Evolutionary conservation across 495 filamentous ascomycete species (phyloP).

Genomic region (Aspergillus baeticus): DNA sequence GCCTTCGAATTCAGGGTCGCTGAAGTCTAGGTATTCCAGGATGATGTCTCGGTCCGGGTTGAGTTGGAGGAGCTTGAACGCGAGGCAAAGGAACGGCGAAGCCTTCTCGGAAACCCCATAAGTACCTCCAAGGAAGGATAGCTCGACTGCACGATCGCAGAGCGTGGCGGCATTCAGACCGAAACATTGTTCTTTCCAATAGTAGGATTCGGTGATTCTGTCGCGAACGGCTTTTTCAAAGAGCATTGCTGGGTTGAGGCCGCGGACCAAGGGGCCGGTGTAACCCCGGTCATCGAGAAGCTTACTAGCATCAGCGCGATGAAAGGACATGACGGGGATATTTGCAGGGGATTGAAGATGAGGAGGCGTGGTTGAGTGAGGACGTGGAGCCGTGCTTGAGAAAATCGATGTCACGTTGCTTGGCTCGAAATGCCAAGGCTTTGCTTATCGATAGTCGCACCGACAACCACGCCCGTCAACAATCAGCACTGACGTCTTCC

Average conservation of each 20-base stretch:
- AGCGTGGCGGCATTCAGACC: conserved; percentile 88
- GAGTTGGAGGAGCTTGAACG: conserved; percentile 91
- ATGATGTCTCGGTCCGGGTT: conserved; percentile 76
- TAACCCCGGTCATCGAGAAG: conserved; percentile 82
- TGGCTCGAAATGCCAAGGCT: conserved; percentile 23
- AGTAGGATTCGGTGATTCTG: conserved; percentile 90
- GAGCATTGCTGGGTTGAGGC: conserved; percentile 83
- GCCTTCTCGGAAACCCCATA: conserved; percentile 80
- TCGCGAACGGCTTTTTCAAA: conserved; percentile 92
- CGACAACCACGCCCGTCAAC: conserved; percentile 30
- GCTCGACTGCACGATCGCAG: conserved; percentile 83
- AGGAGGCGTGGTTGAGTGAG: conserved; percentile 1
- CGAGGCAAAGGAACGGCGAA: conserved; percentile 89
- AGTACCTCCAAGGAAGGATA: conserved; percentile 82
- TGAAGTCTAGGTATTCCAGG: conserved; percentile 71
- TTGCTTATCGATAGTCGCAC: conserved; percentile 47
- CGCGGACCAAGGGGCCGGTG: conserved; percentile 63
- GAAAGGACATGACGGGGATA: conserved; percentile 35
- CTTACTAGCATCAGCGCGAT: conserved; percentile 71
- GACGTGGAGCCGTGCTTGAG: background rate
- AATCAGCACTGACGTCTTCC: background rate
- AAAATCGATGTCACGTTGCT: conserved; percentile 11
- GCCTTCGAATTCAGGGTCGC: conserved; percentile 41
- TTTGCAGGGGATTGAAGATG: background rate
- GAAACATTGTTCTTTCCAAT: conserved; percentile 99